Evolutionary conservation across 1,284 basidiomycete genomes (phyloP).

Genomic region (Malassezia obtusa): DNA sequence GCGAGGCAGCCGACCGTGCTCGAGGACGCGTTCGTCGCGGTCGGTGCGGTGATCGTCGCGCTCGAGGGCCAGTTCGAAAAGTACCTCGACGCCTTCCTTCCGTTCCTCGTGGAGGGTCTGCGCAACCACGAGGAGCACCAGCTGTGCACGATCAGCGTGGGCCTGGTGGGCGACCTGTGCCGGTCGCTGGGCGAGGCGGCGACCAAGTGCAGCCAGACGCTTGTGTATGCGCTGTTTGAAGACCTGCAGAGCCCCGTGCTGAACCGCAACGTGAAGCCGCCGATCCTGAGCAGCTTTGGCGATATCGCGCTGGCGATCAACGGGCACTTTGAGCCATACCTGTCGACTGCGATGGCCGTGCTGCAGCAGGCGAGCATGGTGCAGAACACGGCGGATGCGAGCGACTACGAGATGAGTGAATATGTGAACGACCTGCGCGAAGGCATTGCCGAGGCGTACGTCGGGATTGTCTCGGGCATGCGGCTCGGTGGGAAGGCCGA

Average conservation of each 20-base stretch:
- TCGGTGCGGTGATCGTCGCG: slow-evolving; percentile 64
- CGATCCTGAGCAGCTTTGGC: slow-evolving; percentile 87
- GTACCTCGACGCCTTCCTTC: slow-evolving; percentile 81
- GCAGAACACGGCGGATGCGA: slow-evolving; percentile 21
- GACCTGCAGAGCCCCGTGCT: slow-evolving; percentile 83
- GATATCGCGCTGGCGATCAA: slow-evolving; percentile 92
- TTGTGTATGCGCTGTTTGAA: slow-evolving; percentile 83
- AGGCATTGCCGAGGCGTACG: slow-evolving; percentile 92
- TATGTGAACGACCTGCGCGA: slow-evolving; percentile 85
- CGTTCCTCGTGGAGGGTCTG: slow-evolving; percentile 79
- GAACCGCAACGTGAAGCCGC: slow-evolving; percentile 90
- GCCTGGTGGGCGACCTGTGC: slow-evolving; percentile 88
- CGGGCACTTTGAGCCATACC: slow-evolving; percentile 70
- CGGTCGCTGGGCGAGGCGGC: slow-evolving; percentile 78
- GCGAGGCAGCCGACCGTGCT: slow-evolving; percentile 89
- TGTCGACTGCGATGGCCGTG: slow-evolving; percentile 81
- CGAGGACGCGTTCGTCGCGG: slow-evolving; percentile 90
- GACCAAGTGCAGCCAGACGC: slow-evolving; percentile 68
- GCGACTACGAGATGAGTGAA: slow-evolving; percentile 80
- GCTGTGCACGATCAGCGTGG: slow-evolving; percentile 87
- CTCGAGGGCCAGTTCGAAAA: slow-evolving; percentile 76
- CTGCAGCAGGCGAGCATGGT: slow-evolving; percentile 75
- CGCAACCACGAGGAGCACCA: slow-evolving; percentile 89
- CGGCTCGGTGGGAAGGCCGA: slow-evolving; percentile 68
- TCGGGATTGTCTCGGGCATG: slow-evolving; percentile 81